Conservation (phyloP, 2,329 filamentous ascomycete genomes). For the Thielaviopsis euricoi region DNA sequence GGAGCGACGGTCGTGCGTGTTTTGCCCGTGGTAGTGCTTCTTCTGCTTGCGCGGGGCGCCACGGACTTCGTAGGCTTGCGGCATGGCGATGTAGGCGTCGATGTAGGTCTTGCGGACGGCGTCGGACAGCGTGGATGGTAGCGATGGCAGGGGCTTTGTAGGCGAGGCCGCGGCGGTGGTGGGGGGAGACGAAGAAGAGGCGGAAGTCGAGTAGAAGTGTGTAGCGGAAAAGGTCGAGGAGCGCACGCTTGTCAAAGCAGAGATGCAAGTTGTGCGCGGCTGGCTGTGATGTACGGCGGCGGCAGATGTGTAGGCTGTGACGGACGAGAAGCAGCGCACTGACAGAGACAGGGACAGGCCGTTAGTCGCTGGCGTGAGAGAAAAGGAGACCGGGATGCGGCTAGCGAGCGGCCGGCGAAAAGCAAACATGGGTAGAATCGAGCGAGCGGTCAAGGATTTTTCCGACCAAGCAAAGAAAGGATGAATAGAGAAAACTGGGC, state of each 20-base stretch:
- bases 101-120: background rate
- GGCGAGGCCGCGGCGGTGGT: too few species aligned
- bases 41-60: background rate
- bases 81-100: background rate
- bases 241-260: background rate
- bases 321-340: background rate
- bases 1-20: background rate
- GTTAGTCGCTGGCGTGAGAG: background rate
- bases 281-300: too few species aligned
- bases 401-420: background rate
- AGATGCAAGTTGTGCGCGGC: too few species aligned
- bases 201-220: background rate
- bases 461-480: background rate
- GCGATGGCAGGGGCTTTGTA: background rate
- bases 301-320: too few species aligned
- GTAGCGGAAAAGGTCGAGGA: background rate
- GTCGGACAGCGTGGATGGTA: background rate
- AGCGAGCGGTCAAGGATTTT: background rate
- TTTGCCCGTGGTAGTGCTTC: background rate
- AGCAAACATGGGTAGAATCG: background rate
- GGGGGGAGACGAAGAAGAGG: background rate
- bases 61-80: background rate
- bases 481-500: background rate
- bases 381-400: background rate
- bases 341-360: background rate